Evolutionary conservation across 1,284 basidiomycete genomes (phyloP).

Genomic region (Cryptococcus sp.): DNA sequence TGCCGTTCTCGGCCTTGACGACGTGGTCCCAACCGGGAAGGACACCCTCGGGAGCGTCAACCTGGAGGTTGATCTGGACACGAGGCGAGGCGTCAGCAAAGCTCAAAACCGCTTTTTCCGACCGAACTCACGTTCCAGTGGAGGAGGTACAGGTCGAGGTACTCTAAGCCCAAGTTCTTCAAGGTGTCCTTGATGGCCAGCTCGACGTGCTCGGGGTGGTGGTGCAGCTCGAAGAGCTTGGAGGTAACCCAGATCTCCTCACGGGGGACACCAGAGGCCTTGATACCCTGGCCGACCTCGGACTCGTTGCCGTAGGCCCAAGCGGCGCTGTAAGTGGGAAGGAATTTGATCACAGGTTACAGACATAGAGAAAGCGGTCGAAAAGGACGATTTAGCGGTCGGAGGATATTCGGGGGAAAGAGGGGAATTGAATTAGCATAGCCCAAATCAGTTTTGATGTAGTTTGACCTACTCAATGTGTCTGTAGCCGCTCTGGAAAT

Average conservation of each 20-base stretch:
- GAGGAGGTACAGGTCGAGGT: conserved; percentile 81
- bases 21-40: conserved; percentile 38
- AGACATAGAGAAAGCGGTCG: too few species aligned
- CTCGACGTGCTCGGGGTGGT: conserved; percentile 60
- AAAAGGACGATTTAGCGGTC: too few species aligned
- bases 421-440: too few species aligned
- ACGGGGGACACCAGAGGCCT: conserved; percentile 60
- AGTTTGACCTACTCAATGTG: conserved; percentile 72
- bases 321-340: conserved; percentile 34
- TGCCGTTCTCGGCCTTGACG: conserved; percentile 52
- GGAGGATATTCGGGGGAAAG: too few species aligned
- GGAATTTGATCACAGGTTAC: neutral
- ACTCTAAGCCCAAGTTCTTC: conserved; percentile 66
- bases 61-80: conserved; percentile 46
- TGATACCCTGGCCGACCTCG: conserved; percentile 79
- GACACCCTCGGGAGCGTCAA: conserved; percentile 41
- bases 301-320: conserved; percentile 68
- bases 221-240: conserved; percentile 68
- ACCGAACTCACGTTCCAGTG: conserved; percentile 63
- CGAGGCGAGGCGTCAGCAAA: conserved; percentile 4
- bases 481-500: conserved; percentile 59
- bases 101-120: conserved; percentile 4
- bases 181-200: conserved; percentile 72
- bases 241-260: conserved; percentile 69
- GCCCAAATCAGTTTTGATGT: neutral